A percentile compares a stretch with the other conserved stretches of the same genome.
These are phyloP conservation scores for Stemphylium beticola DNA, from an alignment of 2,329 filamentous ascomycete genomes.

Conservation along the genomic window DNA sequence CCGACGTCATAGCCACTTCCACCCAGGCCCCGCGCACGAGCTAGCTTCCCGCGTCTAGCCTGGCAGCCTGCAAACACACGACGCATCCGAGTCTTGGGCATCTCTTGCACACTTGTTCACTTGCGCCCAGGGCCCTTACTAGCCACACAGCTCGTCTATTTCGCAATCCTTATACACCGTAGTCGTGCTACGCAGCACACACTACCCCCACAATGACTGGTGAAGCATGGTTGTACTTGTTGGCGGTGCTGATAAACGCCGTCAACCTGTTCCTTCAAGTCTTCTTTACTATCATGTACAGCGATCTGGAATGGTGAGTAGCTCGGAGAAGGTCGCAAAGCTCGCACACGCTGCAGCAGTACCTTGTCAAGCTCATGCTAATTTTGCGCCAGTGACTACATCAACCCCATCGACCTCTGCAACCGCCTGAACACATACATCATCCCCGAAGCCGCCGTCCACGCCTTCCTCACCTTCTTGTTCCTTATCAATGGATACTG, in stretches of 20 bases:
- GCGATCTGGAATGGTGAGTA: slow-evolving; percentile 95
- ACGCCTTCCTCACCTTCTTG: slow-evolving; percentile 91
- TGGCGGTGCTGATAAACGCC: slow-evolving; percentile 98
- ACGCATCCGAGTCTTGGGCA: slow-evolving; percentile 33
- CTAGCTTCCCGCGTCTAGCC: slow-evolving; percentile 45
- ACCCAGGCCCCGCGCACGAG: slow-evolving; percentile 39
- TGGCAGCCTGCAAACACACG: slow-evolving; percentile 44
- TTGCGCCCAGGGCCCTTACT: slow-evolving; percentile 17
- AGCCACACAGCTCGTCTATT: slow-evolving; percentile 16
- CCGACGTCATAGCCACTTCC: slow-evolving; percentile 32
- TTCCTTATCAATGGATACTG: slow-evolving; percentile 99
- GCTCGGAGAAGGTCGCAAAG: not conserved
- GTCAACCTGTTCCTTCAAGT: slow-evolving; percentile 99
- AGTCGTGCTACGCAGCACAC: slow-evolving; percentile 33
- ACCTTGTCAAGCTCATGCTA: slow-evolving; percentile 30
- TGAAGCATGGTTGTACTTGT: slow-evolving; percentile 97
- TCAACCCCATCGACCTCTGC: slow-evolving; percentile 99
- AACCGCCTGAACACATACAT: slow-evolving; percentile 99
- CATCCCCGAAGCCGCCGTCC: slow-evolving; percentile 95
- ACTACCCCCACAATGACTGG: slow-evolving; percentile 76
- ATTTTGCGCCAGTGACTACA: slow-evolving; percentile 79
- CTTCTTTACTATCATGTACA: slow-evolving; percentile 99
- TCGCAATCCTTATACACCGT: slow-evolving; percentile 13
- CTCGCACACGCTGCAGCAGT: not conserved
- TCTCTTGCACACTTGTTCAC: slow-evolving; percentile 18